Percentiles rank a stretch among this genome's conserved stretches.
Conservation (phyloP, 2,329 filamentous ascomycete species). For the Trichoderma sp. region DNA sequence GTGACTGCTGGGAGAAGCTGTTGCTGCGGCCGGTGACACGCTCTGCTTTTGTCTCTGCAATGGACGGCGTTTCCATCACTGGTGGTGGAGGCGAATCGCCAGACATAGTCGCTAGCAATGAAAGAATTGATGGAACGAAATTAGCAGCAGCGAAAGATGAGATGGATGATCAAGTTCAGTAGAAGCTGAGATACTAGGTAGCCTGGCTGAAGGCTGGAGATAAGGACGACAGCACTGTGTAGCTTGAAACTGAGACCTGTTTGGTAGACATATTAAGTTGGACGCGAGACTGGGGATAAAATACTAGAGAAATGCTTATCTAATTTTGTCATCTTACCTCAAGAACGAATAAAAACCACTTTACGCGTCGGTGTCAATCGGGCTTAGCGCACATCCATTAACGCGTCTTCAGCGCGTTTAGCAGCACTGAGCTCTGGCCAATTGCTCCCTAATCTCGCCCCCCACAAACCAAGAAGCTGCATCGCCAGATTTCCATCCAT, state of each 20-base stretch:
- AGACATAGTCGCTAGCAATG: constrained; percentile 28
- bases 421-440: constrained; percentile 27
- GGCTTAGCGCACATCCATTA: constrained; percentile 41
- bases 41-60: constrained; percentile 24
- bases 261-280: not conserved
- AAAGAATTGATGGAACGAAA: not conserved
- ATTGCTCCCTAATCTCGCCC: constrained; percentile 24
- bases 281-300: not conserved
- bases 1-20: constrained; percentile 59
- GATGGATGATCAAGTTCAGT: not conserved
- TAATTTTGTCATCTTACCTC: not conserved
- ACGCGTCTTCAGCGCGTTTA: constrained; percentile 40
- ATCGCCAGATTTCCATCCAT: not conserved
- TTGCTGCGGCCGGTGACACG: constrained; percentile 44
- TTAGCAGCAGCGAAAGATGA: not conserved
- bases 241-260: not conserved
- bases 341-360: constrained; percentile 29
- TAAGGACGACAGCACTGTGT: not conserved
- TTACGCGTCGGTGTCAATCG: constrained; percentile 35
- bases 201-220: not conserved
- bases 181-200: not conserved
- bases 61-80: constrained; percentile 20
- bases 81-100: constrained; percentile 37
- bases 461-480: constrained; percentile 22
- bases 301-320: rapidly evolving